Base-by-base conservation (phyloP, 306 rosid genomes). In the Cucurbita argyrosperma region DNA sequence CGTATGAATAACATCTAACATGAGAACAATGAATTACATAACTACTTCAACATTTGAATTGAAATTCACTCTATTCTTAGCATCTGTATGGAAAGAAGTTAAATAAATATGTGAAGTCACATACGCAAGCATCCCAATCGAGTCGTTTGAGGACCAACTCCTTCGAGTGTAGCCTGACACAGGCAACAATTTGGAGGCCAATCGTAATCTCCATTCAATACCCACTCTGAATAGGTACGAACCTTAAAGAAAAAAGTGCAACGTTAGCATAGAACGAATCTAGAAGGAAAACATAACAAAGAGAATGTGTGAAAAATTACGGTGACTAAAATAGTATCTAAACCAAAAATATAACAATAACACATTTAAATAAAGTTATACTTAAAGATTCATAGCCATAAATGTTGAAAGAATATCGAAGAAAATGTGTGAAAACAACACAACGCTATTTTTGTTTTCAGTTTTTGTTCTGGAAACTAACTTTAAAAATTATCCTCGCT, bases 101-200 rank as follows among this genome's bases (percentile, higher is more conserved):
- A 79, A 79, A 38, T 65, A 75, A 39, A 79, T 23, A 79, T 43
- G 77, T 74, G 70, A 80, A 78, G 83, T 73, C 76, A 88, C 97
- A 73, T 91, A 95, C 99, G 97, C 84, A 95, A 81, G 88, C 99
- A 95, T 82, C 99, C 99, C 79, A 95, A 79, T 79, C 99, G 92
- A 63, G 96, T 95, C 50, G 86, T 88, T 82, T 81, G 88, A 77
- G 96, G 74, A 74, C 85, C 91, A 76, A 54, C 71, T 79, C 87
- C 96, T 72, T 87, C 96, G 37, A 95, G 81, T 62, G 43, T 80
- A 55, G 80, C 88, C 79, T 87, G 94, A 81, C 99, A 95, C 39
- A 71, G 78, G 71, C 96, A 91, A 87, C 99, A 95, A 82, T 84
- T 89, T 5, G 96, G 96, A 65, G 99, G 99, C 99, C 99, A 95